Evolutionary conservation across 768 basidiomycete genomes (phyloP).

Genomic region (Suillus subluteus): DNA sequence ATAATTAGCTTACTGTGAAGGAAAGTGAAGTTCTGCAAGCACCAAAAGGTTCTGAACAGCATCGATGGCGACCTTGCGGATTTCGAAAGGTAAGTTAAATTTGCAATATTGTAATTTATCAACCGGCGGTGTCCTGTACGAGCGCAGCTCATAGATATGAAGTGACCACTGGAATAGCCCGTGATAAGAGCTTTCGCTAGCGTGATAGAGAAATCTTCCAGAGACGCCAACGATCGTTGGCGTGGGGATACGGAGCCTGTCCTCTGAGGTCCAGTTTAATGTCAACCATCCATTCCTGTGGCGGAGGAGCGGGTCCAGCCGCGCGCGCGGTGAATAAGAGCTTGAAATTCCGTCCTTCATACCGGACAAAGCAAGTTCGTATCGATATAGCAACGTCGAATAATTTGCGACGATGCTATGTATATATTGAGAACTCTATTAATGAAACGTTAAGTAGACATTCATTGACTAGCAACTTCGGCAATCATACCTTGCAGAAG

Average conservation of each 20-base stretch:
- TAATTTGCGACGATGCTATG: constrained; percentile 24
- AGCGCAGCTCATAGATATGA: constrained; percentile 38
- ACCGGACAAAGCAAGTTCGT: constrained; percentile 36
- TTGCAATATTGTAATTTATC: constrained; percentile 33
- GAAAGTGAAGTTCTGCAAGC: constrained; percentile 33
- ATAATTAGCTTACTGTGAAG: constrained; percentile 24
- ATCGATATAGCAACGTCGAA: constrained; percentile 34
- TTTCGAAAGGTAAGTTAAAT: constrained; percentile 37
- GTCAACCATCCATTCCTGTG: constrained; percentile 39
- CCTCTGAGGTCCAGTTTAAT: constrained; percentile 33
- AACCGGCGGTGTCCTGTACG: constrained; percentile 31
- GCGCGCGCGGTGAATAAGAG: constrained; percentile 19
- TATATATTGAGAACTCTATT: constrained; percentile 31
- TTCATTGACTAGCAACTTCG: background rate
- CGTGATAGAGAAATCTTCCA: constrained; percentile 37
- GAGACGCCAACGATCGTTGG: constrained; percentile 38
- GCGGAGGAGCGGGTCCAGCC: constrained; percentile 33
- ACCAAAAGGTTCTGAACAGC: constrained; percentile 34
- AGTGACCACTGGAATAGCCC: constrained; percentile 37
- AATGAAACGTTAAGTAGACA: constrained; percentile 1
- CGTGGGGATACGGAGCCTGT: constrained; percentile 33
- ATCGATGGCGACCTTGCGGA: constrained; percentile 37
- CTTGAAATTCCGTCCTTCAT: constrained; percentile 31
- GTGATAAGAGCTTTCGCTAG: constrained; percentile 35
- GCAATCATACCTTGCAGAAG: constrained; percentile 32